These are phyloP conservation scores for Amanita molliuscula DNA, from an alignment of 768 basidiomycete species.

Conservation along the genomic window DNA sequence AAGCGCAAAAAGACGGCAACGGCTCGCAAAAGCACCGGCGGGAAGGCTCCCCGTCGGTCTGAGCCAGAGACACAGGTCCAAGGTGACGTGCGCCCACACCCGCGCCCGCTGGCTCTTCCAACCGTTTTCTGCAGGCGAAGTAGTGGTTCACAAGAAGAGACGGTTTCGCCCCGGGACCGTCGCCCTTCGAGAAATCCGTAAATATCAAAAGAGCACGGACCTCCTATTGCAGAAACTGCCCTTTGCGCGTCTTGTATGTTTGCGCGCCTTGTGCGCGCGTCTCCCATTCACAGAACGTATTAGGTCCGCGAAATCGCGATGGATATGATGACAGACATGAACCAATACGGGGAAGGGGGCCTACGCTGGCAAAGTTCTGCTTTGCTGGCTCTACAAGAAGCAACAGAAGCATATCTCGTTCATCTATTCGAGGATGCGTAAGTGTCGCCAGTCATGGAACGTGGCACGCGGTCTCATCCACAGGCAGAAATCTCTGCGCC, in stretches of 20 bases:
- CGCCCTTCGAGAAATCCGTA: conserved; percentile 85
- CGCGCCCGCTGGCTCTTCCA: background rate
- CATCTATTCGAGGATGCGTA: conserved; percentile 98
- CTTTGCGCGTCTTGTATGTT: conserved; percentile 81
- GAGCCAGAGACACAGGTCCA: conserved; percentile 11
- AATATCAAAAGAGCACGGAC: conserved; percentile 91
- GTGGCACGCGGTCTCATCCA: conserved; percentile 6
- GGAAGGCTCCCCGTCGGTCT: conserved; percentile 37
- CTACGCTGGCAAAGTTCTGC: conserved; percentile 96
- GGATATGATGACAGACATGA: conserved; percentile 79
- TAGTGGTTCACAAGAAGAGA: conserved; percentile 31
- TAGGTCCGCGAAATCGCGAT: conserved; percentile 93
- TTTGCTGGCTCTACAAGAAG: conserved; percentile 89
- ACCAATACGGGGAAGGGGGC: conserved; percentile 43
- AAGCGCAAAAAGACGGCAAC: conserved; percentile 49
- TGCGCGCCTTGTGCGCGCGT: background rate
- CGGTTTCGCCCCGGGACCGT: conserved; percentile 87
- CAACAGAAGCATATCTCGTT: conserved; percentile 89
- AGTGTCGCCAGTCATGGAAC: conserved; percentile 25
- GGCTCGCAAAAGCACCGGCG: conserved; percentile 81
- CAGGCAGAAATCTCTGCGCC: conserved; percentile 79
- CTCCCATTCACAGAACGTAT: background rate
- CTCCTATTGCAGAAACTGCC: conserved; percentile 80
- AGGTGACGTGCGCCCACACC: conserved; percentile 3
- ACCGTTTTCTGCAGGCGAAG: background rate